A percentile compares a stretch with the other conserved stretches of the same genome.
phyloP scores from a whole-genome alignment of 2,329 filamentous ascomycete species.

The Colletotrichum aenigma region DNA sequence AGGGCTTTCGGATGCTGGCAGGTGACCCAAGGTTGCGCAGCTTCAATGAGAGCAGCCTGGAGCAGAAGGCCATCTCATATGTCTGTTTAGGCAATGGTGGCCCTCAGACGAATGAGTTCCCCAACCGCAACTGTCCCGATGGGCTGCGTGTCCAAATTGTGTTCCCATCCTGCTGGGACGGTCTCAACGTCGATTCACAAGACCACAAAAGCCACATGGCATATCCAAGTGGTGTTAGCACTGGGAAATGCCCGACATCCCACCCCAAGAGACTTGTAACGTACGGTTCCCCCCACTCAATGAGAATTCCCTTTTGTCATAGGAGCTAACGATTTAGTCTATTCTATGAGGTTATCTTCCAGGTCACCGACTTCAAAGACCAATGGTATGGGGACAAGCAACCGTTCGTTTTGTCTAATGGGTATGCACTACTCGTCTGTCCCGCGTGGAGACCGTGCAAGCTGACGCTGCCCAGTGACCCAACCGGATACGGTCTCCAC shows the following conservation, averaged over 20 bases:
- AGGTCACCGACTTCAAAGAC: slow-evolving; percentile 55
- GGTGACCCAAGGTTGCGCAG: slow-evolving; percentile 54
- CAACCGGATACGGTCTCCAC: slow-evolving; percentile 74
- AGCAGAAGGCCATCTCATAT: slow-evolving; percentile 57
- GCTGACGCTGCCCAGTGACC: slow-evolving; percentile 43
- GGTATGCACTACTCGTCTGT: slow-evolving; percentile 31
- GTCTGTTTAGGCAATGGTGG: slow-evolving; percentile 55
- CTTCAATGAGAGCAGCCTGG: slow-evolving; percentile 45
- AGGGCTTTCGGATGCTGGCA: slow-evolving; percentile 69
- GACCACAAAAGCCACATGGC: slow-evolving; percentile 63
- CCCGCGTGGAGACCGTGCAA: background rate
- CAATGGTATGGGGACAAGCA: slow-evolving; percentile 58
- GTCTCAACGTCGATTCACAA: slow-evolving; percentile 55
- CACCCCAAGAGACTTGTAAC: slow-evolving; percentile 61
- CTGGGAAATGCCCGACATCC: slow-evolving; percentile 51
- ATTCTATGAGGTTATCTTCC: slow-evolving; percentile 65
- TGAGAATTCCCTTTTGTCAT: background rate
- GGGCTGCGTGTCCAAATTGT: slow-evolving; percentile 58
- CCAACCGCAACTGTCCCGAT: slow-evolving; percentile 56
- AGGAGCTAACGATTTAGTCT: slow-evolving; percentile 28
- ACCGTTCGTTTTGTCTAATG: slow-evolving; percentile 72
- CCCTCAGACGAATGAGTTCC: slow-evolving; percentile 55
- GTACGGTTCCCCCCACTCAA: background rate
- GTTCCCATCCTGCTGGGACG: slow-evolving; percentile 69
- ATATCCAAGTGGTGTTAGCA: slow-evolving; percentile 52